These are phyloP conservation scores for Diaporthe ilicicola DNA, from an alignment of 2,329 filamentous ascomycete genomes.

Conservation along the genomic window DNA sequence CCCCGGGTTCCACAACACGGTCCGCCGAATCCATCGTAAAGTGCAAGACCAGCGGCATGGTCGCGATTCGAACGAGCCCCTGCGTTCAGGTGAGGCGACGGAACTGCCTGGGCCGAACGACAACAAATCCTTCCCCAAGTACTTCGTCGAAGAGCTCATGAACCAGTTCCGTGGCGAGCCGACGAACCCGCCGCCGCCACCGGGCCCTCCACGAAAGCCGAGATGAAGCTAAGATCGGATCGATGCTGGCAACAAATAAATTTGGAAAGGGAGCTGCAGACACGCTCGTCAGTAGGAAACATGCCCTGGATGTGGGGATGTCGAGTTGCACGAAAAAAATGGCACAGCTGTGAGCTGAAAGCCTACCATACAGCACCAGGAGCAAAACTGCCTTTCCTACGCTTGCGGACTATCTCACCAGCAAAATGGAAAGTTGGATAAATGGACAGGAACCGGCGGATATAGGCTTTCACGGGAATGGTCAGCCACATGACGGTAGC, in stretches of 20 bases:
- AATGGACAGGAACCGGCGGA: too few species aligned
- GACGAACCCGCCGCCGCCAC: slow-evolving; percentile 44
- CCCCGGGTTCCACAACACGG: slow-evolving; percentile 60
- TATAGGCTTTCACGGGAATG: not conserved
- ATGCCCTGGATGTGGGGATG: not conserved
- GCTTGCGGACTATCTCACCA: too few species aligned
- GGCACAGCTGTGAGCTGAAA: not conserved
- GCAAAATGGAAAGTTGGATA: fast-evolving
- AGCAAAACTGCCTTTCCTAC: not conserved
- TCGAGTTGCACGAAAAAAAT: fast-evolving
- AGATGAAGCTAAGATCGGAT: not conserved
- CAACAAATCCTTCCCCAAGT: slow-evolving; percentile 51
- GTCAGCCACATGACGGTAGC: not conserved
- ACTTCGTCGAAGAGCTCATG: slow-evolving; percentile 60
- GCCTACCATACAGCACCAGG: not conserved
- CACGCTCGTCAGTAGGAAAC: fast-evolving
- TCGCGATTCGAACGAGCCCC: slow-evolving; percentile 58
- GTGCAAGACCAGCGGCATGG: slow-evolving; percentile 60
- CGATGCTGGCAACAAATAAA: not conserved
- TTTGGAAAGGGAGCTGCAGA: fast-evolving
- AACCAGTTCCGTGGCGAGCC: slow-evolving; percentile 59
- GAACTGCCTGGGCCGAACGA: slow-evolving; percentile 35
- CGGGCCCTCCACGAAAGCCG: slow-evolving; percentile 23
- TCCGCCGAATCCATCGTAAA: slow-evolving; percentile 59
- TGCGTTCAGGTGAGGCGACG: slow-evolving; percentile 62